phyloP scores from a whole-genome alignment of 2,329 filamentous ascomycete genomes.

The Ophiocordyceps polyrhachis-furcata region DNA sequence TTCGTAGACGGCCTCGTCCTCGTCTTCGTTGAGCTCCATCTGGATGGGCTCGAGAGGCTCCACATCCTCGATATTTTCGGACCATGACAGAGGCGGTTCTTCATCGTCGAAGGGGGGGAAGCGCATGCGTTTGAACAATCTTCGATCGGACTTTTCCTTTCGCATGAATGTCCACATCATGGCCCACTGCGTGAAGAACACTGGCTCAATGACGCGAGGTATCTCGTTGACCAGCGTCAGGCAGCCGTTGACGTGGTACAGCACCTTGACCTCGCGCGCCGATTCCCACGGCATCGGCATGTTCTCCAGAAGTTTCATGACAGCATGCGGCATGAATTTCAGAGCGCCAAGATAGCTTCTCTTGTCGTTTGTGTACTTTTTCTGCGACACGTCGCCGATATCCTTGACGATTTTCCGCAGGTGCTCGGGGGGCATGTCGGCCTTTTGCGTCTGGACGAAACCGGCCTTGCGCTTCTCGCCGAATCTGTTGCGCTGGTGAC shows the following conservation, averaged over 20 bases:
- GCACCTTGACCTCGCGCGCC: constrained; percentile 84
- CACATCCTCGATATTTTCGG: constrained; percentile 96
- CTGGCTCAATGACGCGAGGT: constrained; percentile 88
- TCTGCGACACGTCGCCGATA: constrained; percentile 97
- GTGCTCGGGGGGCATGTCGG: constrained; percentile 97
- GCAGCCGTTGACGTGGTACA: constrained; percentile 97
- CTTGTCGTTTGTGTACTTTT: constrained; percentile 98
- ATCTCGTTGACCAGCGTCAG: constrained; percentile 93
- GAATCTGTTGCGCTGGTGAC: constrained; percentile 76
- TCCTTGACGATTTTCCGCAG: constrained; percentile 95
- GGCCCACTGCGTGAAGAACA: constrained; percentile 97
- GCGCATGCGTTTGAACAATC: constrained; percentile 96
- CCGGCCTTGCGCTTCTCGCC: constrained; percentile 93
- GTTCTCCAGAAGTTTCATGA: constrained; percentile 91
- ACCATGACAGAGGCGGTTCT: constrained; percentile 92
- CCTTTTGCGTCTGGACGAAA: constrained; percentile 95
- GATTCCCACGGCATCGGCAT: constrained; percentile 99
- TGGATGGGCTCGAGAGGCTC: constrained; percentile 95
- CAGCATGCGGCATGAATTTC: constrained; percentile 98
- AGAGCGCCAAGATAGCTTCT: constrained; percentile 90
- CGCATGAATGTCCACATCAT: constrained; percentile 99
- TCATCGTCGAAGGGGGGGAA: constrained; percentile 98
- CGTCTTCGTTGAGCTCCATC: constrained; percentile 89
- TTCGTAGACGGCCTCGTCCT: constrained; percentile 79
- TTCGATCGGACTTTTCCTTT: constrained; percentile 86